Conservation (phyloP, 2,329 filamentous ascomycete species). For the Hirsutella minnesotensis region DNA sequence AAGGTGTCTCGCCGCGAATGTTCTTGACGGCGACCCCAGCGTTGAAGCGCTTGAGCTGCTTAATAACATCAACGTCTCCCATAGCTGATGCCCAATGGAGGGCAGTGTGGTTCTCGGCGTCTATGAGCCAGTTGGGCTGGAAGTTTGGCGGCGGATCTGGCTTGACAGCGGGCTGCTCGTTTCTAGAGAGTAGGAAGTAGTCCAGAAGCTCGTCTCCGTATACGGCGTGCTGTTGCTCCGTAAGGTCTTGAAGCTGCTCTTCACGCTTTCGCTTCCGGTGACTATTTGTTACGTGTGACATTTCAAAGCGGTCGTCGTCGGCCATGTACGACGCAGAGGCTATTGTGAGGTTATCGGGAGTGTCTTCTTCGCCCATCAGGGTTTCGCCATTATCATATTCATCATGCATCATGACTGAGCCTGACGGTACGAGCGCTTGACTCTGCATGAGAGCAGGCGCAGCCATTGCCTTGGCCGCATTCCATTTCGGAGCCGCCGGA, state of each 20-base stretch:
- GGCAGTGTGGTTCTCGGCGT: slow-evolving; percentile 83
- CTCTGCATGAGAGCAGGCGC: not conserved
- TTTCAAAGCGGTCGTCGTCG: slow-evolving; percentile 67
- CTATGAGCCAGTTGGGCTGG: slow-evolving; percentile 83
- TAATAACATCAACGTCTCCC: slow-evolving; percentile 88
- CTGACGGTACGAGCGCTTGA: slow-evolving; percentile 7
- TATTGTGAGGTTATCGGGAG: slow-evolving; percentile 71
- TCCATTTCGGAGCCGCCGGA: slow-evolving; percentile 45
- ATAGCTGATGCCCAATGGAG: slow-evolving; percentile 97
- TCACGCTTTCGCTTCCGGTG: slow-evolving; percentile 69
- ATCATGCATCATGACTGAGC: slow-evolving; percentile 29
- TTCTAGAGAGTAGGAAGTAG: slow-evolving; percentile 84
- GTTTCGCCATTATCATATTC: slow-evolving; percentile 53
- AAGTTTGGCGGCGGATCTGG: slow-evolving; percentile 79
- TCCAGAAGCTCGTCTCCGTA: slow-evolving; percentile 91
- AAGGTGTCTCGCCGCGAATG: slow-evolving; percentile 68
- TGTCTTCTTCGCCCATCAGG: slow-evolving; percentile 63
- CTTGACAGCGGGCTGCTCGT: slow-evolving; percentile 58
- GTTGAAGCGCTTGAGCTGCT: slow-evolving; percentile 70
- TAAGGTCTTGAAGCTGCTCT: slow-evolving; percentile 47
- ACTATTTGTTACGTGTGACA: slow-evolving; percentile 50
- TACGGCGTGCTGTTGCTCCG: slow-evolving; percentile 74
- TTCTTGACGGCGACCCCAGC: slow-evolving; percentile 64
- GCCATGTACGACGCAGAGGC: slow-evolving; percentile 76
- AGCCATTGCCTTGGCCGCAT: slow-evolving; percentile 9